Evolutionary conservation across 805 yeast species (phyloP), one percentile per base, ranked within the genome.

Genomic region (Saccharomycopsis babjevae): DNA sequence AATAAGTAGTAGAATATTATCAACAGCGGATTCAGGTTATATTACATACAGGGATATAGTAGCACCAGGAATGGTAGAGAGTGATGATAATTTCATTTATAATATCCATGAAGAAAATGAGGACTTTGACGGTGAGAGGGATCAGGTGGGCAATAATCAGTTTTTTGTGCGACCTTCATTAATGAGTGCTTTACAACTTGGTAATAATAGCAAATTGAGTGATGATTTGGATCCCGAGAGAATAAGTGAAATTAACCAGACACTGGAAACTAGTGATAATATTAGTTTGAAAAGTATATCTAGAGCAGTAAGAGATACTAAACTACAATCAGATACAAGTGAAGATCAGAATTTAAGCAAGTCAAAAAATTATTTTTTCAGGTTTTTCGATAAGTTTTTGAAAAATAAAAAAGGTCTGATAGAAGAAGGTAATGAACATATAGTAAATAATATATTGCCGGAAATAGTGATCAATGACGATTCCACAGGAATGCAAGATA

Each of bases 101-200:
- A 36, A 46, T 36, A 50, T 60, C 20, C 62, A 60, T 36, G 56
- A 30, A 39, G 59, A 59, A n/a, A 46, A 55, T 32, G 54, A 60
- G n/a, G 57, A 38, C 16, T 20, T 7, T 32, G 43, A 34, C 15
- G 57, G 28, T 11, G 50, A 52, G 2, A 54, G 36, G 8, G 57
- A 50, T 25, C 52, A 56, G 38, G 61, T 18, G 2, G 50, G 13
- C 11, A 30, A 32, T 7, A 56, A 20, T 20, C 50, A 30, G 20
- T 57, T 66, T 65, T 32, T 60, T 64, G 43, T 69, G 55, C 66
- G 78, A 38, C 70, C 77, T 15, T 76, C 79, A 1, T 56, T 77
- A 11, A 65, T 72, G 36, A 73, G 75, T 40, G 80, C 80, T 1
- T 61, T 75, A 7, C 74, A 73, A 56, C 67, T 77, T 46, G 52